Base-by-base conservation (phyloP, 1,139 yeast genomes). In the Lodderomyces elongisporus region DNA sequence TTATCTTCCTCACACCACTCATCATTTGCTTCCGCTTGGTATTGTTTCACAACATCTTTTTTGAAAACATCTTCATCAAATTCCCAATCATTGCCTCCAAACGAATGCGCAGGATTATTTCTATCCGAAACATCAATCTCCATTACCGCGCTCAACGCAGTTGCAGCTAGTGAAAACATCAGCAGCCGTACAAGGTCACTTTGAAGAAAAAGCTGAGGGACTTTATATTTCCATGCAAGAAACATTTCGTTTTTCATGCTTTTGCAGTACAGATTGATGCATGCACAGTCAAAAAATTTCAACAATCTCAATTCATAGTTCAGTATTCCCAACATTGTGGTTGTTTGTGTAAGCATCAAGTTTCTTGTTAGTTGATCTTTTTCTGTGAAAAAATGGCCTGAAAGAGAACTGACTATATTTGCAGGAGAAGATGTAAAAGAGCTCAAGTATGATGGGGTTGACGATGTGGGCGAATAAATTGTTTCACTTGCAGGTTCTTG, bases 271-370 rank as follows among this genome's bases (percentile, higher is more conserved):
- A 57, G 30, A 4, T 52, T 46, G 4, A 56, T 41, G 36, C 66
- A 59, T 32, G 47, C 49, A 21, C 35, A 37, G 25, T 59, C 51
- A 43, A 62, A 62, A 40, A 56, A 60, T 10, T 49, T 45, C 18
- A 61, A 37, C 25, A 62, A 51, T 21, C 61, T 46, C 21, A 51
- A 45, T 38, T 63, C 68, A 37, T 60, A 61, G 14, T 42, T 47
- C 16, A 59, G 42, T 13, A 63, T 43, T 2, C 50, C 43, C 27
- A 62, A 37, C 24, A 55, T 59, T 5, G 35, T 30, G n/a, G 45
- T 35, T 4, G 49, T 24, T 28, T 39, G 41, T 13, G 40, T 44
- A 22, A 46, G 32, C n/a, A 41, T 32, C 8, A 41, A 25, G 12
- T 40, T 40, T 22, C 37, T 25, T 1, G 44, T 26, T n/a, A 39